Percentiles rank a stretch among this genome's conserved stretches.
These are phyloP conservation scores for Solanum sparsipilum DNA, from an alignment of 257 asterid species.

Conservation along the genomic window DNA sequence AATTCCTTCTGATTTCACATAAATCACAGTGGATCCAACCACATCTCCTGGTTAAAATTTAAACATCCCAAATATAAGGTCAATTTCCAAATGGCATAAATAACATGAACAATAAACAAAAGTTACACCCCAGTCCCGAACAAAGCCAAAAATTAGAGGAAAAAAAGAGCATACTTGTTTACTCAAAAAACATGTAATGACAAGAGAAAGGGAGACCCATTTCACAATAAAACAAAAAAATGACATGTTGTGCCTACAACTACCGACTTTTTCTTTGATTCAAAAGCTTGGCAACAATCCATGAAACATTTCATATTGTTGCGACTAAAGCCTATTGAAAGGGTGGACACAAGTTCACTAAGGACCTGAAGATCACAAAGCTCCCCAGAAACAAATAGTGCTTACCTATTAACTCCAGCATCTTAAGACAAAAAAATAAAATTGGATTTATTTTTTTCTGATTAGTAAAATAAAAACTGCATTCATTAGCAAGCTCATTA, in stretches of 20 bases:
- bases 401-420: not conserved
- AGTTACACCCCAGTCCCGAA: not conserved
- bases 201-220: not conserved
- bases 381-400: not conserved
- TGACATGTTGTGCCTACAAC: not conserved
- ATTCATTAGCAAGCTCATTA: not conserved
- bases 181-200: not conserved
- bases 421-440: not conserved
- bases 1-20: not conserved
- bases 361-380: not conserved
- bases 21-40: not conserved
- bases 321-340: not conserved
- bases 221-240: not conserved
- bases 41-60: not conserved
- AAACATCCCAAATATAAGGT: not conserved
- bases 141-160: not conserved
- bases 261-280: not conserved
- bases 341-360: not conserved
- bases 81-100: not conserved
- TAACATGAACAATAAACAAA: not conserved
- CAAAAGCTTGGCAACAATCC: not conserved
- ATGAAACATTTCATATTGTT: not conserved
- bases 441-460: not conserved
- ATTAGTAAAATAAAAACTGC: not conserved
- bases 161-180: not conserved